These are phyloP conservation scores for Termitomyces heimii DNA, from an alignment of 768 basidiomycete species.

Conservation along the genomic window DNA sequence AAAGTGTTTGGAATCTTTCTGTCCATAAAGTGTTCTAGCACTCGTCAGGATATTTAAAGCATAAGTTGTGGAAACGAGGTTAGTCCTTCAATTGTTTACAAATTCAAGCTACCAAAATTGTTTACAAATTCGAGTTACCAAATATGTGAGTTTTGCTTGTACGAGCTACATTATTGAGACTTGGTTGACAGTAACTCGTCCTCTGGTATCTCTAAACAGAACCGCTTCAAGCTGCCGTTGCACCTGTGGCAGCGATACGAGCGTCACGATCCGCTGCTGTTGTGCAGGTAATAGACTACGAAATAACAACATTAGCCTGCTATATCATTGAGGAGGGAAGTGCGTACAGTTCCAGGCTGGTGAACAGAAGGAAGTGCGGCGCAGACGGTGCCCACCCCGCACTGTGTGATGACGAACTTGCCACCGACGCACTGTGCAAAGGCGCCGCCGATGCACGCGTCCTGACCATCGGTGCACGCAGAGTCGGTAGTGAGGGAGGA, in stretches of 20 bases:
- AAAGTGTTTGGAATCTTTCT: no score
- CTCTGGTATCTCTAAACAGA: not conserved
- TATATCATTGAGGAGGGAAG: not conserved
- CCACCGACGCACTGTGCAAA: conserved; percentile 21
- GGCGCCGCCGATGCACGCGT: conserved; percentile 14
- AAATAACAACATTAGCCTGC: not conserved
- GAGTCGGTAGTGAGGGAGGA: conserved; percentile 17
- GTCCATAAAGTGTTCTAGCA: no score
- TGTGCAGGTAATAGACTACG: conserved; percentile 13
- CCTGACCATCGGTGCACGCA: conserved; percentile 17
- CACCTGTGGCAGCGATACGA: conserved; percentile 15
- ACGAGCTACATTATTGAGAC: no score
- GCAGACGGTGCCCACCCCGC: conserved; percentile 22
- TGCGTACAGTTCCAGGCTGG: conserved; percentile 18
- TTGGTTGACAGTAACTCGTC: not conserved
- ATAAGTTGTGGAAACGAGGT: no score
- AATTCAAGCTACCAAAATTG: no score
- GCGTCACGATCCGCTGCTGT: conserved; percentile 14
- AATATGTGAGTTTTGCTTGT: no score
- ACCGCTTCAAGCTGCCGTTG: not conserved
- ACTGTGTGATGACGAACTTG: conserved; percentile 20
- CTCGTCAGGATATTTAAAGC: no score
- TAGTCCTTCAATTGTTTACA: no score
- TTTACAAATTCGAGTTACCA: no score
- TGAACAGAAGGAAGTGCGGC: conserved; percentile 24